A percentile compares a stretch with the other conserved stretches of the same genome.
These are phyloP conservation scores for Saccharomycopsis hybrid DNA, from an alignment of 1,139 yeast genomes.

Conservation along the genomic window DNA sequence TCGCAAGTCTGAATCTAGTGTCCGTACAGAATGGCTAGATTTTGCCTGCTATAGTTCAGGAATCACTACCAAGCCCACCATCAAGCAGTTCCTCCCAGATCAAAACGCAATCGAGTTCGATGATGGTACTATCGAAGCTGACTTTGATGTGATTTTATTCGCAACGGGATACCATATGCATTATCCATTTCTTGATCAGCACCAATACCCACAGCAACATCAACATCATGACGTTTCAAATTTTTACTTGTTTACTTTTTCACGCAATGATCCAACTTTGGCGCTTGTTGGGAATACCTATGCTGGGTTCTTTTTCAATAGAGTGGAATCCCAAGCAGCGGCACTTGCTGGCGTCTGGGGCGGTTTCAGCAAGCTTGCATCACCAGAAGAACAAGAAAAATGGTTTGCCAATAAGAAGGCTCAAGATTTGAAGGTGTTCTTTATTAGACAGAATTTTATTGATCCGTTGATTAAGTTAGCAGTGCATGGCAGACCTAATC, in stretches of 20 bases:
- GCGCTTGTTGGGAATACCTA: conserved; percentile 31
- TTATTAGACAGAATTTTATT: conserved; percentile 27
- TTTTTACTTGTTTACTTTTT: conserved; percentile 35
- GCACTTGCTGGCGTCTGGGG: conserved; percentile 27
- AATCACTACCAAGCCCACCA: conserved; percentile 31
- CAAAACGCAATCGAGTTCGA: conserved; percentile 28
- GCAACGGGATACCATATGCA: conserved; percentile 42
- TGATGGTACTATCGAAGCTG: conserved; percentile 32
- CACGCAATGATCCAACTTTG: conserved; percentile 36
- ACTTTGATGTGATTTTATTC: conserved; percentile 36
- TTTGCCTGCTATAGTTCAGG: conserved; percentile 35
- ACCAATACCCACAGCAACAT: conserved; percentile 11
- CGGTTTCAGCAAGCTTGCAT: conserved; percentile 24
- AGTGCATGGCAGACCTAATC: conserved; percentile 29
- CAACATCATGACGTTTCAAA: conserved; percentile 24
- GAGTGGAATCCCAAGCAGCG: conserved; percentile 27
- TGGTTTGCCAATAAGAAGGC: conserved; percentile 22
- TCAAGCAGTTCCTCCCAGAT: conserved; percentile 24
- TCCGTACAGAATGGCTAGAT: conserved; percentile 1
- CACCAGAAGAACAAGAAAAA: conserved; percentile 23
- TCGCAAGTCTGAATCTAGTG: conserved; percentile 22
- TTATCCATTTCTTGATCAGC: conserved; percentile 32
- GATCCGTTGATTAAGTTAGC: conserved; percentile 25
- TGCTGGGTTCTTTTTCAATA: conserved; percentile 26
- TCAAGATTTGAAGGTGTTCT: conserved; percentile 25